Base-by-base conservation (phyloP, 2,329 filamentous ascomycete genomes). In the Macrophomina phaseolina region DNA sequence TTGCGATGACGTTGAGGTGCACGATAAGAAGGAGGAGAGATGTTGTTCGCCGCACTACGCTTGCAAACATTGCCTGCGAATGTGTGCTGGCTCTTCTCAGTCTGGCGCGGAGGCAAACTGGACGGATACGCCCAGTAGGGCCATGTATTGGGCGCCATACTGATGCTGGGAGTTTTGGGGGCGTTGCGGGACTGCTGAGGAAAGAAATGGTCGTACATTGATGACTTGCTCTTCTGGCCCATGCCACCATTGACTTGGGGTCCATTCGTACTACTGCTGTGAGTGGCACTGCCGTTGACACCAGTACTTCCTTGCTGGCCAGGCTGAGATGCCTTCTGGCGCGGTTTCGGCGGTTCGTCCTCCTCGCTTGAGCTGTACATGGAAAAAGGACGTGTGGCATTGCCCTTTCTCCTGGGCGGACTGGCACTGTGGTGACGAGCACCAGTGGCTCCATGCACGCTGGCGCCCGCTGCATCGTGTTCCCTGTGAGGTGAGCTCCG, bases 401-500 rank as follows among this genome's bases (percentile, higher is more conserved):
- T 68, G 18, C 66, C 66, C 14, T 56, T 63, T 32, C 63, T 60
- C 38, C 66, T 51, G 16, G 60, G 52, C 5, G 66, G 66, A 28
- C 66, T 68, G 34, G 66, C 45, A 28, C 66, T 68, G n/a, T 56
- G 66, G 42, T 60, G 53, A 18, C 66, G 66, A 14, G 42, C 46
- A 46, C 34, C 28, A 18, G 58, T 23, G 9, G 48, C 46, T 5
- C 49, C 56, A 23, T 23, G 16, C n/a, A 9, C 38, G 23, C 23
- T 38, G 11, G 72, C 73, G 8, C 68, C 60, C 9, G 71, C 48
- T 61, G 69, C 68, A 12, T 71, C 58, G 14, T 30, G 58, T 8
- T 36, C 58, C n/a, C 58, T 46, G 9, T 68, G 77, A 7, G 83
- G 81, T 2, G 83, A 81, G 70, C 84, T 82, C 45, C 85, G 82